Evolutionary conservation across 176 grass and related monocot genomes (phyloP), one percentile per base, ranked within the genome.

Genomic region (Zoysia pacifica): DNA sequence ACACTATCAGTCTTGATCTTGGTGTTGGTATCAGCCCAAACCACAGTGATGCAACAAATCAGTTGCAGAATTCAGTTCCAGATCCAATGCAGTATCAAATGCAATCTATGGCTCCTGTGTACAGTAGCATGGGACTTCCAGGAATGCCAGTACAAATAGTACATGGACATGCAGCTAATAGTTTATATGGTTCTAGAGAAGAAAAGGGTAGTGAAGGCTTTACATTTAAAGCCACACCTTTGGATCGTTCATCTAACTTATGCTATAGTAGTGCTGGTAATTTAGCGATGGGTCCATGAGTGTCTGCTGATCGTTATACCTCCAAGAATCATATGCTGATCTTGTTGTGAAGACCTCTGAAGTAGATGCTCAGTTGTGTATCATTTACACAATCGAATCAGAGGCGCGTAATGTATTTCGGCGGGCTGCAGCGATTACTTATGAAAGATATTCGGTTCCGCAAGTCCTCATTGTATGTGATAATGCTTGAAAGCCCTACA

Each of bases 11-110:
- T 67, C 90, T 99, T 55, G 93, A 99, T 51, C 92, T 99, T 74
- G 93, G 97, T 74, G 97, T 99, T 79, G 93, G 97, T 58, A 95
- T 99, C 45, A 95, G 89, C 62, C 88, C 84, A 5, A 93, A 89
- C 88, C 88, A 91, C 69, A 87, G 82, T 5, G 91, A 87, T 5
- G 70, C 69, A 60, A 76, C 80, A 36, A 86, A 91, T 53, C 76
- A 79, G 55, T 62, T 84, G 81, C 89, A 79, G 11, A 68, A 75
- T 37, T 79, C 70, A 5, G 78, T 41, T 72, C 48, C 68, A 59
- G 84, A 85, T 4, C 89, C 73, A 50, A 91, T 85, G 73, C 90
- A 96, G 71, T 79, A 95, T 74, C 92, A 96, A 70, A 93, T 87
- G 86, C 92, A 89, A 66, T 18, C 70, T 61, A 79, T 75, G 83